Evolutionary conservation across 139 green algal genomes (phyloP).

Genomic region (Picochlorum costavermella): DNA sequence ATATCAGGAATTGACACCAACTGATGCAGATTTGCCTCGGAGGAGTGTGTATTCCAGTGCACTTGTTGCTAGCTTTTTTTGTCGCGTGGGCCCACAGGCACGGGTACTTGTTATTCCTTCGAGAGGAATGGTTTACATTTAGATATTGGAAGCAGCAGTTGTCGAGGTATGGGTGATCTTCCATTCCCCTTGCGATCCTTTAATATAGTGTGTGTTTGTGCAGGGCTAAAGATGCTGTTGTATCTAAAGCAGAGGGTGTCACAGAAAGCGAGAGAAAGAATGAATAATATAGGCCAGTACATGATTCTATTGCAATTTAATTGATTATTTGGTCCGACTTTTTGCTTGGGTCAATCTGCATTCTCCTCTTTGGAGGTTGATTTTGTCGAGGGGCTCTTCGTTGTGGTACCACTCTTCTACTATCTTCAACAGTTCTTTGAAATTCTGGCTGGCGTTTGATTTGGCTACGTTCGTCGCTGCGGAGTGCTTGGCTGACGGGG

Average conservation of each 20-base stretch:
- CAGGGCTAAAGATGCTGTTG: too few relatives aligned
- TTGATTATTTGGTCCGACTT: too few relatives aligned
- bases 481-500: constrained; percentile 14
- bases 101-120: constrained; percentile 44
- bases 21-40: constrained; percentile 35
- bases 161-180: background rate
- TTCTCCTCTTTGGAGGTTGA: too few relatives aligned
- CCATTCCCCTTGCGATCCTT: background rate
- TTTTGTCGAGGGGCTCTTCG: too few relatives aligned
- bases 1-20: too few relatives aligned
- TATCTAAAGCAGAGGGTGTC: too few relatives aligned
- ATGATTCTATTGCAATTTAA: too few relatives aligned
- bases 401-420: too few relatives aligned
- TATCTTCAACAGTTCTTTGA: background rate
- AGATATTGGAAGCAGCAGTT: constrained; percentile 21
- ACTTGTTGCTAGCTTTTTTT: constrained; percentile 46
- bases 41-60: constrained; percentile 41
- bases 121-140: constrained; percentile 39
- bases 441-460: background rate
- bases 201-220: too few relatives aligned
- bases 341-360: too few relatives aligned
- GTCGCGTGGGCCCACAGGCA: constrained; percentile 31
- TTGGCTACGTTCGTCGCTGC: background rate
- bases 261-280: too few relatives aligned
- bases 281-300: too few relatives aligned